These are phyloP conservation scores for Andrographis paniculata DNA, from an alignment of 305 asterid species.

Conservation along the genomic window DNA sequence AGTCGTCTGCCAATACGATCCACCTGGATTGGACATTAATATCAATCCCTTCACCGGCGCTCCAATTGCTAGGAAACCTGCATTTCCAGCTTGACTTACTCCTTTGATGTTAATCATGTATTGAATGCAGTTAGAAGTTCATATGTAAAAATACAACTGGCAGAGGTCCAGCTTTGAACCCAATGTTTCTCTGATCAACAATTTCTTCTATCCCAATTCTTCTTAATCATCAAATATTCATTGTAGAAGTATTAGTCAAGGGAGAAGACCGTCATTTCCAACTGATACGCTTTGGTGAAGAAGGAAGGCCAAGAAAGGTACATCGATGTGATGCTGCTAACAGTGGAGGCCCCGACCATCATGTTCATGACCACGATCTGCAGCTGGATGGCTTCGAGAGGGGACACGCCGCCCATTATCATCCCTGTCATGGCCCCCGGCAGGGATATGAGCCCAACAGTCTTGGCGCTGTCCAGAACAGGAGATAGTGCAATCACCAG, in stretches of 20 bases:
- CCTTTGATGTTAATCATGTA: too few relatives aligned
- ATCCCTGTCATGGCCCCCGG: slow-evolving; percentile 97
- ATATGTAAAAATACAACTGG: too few relatives aligned
- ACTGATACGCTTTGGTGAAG: slow-evolving; percentile 81
- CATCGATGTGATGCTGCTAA: slow-evolving; percentile 77
- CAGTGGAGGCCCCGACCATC: slow-evolving; percentile 78
- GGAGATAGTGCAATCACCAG: slow-evolving; percentile 82
- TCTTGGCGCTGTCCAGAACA: slow-evolving; percentile 81
- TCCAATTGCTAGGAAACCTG: slow-evolving; percentile 29
- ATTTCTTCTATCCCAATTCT: too few relatives aligned
- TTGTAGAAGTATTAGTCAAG: too few relatives aligned
- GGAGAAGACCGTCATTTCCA: slow-evolving; percentile 63
- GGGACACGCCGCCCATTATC: slow-evolving; percentile 98
- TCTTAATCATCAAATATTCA: too few relatives aligned
- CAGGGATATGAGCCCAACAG: slow-evolving; percentile 80
- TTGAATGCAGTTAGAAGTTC: too few relatives aligned
- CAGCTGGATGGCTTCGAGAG: slow-evolving; percentile 74
- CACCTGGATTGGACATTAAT: slow-evolving; percentile 30
- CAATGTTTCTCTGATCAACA: too few relatives aligned
- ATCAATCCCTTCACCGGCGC: slow-evolving; percentile 31
- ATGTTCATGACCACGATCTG: slow-evolving; percentile 92
- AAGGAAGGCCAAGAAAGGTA: slow-evolving; percentile 89
- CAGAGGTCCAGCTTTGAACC: too few relatives aligned
- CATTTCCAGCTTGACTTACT: slow-evolving; percentile 57
- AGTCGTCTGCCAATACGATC: slow-evolving; percentile 49